Evolutionary conservation across 768 basidiomycete species (phyloP), one percentile per base, ranked within the genome.

Genomic region (Porpolomopsis calyptriformis): DNA sequence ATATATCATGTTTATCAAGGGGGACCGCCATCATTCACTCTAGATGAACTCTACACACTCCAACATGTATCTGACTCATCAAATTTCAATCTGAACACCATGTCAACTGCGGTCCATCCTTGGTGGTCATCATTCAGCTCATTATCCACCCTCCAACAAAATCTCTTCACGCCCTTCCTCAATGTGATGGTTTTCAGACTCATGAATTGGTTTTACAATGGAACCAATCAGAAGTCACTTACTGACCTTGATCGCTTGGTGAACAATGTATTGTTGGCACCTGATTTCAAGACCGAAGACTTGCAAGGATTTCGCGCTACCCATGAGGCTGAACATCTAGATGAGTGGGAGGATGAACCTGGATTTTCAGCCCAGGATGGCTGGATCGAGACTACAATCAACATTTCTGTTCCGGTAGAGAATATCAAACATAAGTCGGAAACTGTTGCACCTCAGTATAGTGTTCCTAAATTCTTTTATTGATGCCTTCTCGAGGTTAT

Each of bases 191-290:
- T 34, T 18, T 18, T 34, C 22, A 38, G 38, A 12, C 11, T n/a
- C 22, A 22, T 25, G 20, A 19, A 24, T n/a, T 67, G 66, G 65
- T 55, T 57, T 4, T 64, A 50, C 48, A 1, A 56, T 59, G 1
- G 56, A 11, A 34, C 60, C 0, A 57, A 37, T n/a, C 16, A 35
- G 2, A 68, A 67, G 40, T 64, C 66, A 1, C 42, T 45, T 7
- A 27, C 29, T 1, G 62, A 63, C 24, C 35, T 64, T 1, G 44
- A 66, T 19, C 47, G 48, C 0, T 55, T 69, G 0, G 58, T 62
- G 19, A 29, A 59, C 16, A 51, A 51, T 0, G 60, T 61, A 8
- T 38, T 66, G 2, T 34, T 51, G 0, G 49, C 56, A 12, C 22
- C 6, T 6, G 40, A 41, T 18, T 41, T 41, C 18, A 11, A 23